These are phyloP conservation scores for Rhizopus arrhizus DNA, from an alignment of 371 early-diverging fungal genomes.

Conservation along the genomic window DNA sequence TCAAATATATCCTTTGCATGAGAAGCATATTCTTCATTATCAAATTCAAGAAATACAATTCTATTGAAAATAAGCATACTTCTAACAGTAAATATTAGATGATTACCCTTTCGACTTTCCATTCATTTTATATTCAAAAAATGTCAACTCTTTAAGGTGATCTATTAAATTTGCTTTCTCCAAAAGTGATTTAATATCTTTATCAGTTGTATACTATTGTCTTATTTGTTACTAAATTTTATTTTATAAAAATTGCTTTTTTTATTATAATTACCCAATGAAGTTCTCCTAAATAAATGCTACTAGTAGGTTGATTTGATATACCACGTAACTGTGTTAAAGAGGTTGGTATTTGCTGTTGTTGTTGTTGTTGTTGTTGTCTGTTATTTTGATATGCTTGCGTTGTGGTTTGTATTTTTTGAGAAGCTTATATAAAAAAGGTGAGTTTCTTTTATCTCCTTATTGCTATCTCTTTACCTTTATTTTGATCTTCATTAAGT, in stretches of 20 bases:
- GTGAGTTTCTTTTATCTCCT: not conserved
- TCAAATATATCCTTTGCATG: constrained; percentile 48
- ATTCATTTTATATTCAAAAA: constrained; percentile 67
- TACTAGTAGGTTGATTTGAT: constrained; percentile 39
- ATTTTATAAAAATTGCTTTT: not conserved
- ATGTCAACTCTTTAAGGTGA: constrained; percentile 53
- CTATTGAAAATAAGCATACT: constrained; percentile 22
- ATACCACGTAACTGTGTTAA: constrained; percentile 36
- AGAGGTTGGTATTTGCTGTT: constrained; percentile 25
- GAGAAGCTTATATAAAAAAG: constrained; percentile 12
- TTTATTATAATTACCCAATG: constrained; percentile 45
- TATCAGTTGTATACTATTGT: constrained; percentile 60
- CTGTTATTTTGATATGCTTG: constrained; percentile 19
- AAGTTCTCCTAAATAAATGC: constrained; percentile 52
- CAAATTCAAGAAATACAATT: constrained; percentile 56
- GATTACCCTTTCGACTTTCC: constrained; percentile 66
- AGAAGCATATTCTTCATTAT: constrained; percentile 38
- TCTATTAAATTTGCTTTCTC: constrained; percentile 41
- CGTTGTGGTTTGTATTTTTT: constrained; percentile 29
- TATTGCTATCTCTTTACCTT: constrained; percentile 1
- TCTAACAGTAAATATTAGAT: not conserved
- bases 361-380: constrained; percentile 7
- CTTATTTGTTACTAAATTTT: not conserved
- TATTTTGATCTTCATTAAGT: constrained; percentile 8
- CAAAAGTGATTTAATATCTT: constrained; percentile 46